A percentile compares a stretch with the other conserved stretches of the same genome.
Conservation (phyloP, 75 land plant species). For the Pinus albicaulis region DNA sequence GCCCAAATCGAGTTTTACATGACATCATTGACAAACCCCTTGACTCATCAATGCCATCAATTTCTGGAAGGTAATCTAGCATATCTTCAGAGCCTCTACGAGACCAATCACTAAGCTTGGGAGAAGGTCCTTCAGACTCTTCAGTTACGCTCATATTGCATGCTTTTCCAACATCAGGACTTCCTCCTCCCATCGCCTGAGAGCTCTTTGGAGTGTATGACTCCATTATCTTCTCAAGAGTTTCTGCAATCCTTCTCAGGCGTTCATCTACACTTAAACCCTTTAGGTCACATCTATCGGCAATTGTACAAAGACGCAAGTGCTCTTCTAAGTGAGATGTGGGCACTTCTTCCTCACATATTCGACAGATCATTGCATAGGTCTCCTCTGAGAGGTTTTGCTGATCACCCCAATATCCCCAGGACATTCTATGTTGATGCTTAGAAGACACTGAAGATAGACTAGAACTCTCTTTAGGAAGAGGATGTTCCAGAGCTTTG, state of each 20-base stretch:
- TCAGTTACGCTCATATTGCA: conserved; percentile 67
- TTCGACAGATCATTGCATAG: conserved; percentile 81
- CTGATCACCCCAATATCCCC: conserved; percentile 92
- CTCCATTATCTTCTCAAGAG: conserved; percentile 83
- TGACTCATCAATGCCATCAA: conserved; percentile 75
- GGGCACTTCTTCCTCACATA: conserved; percentile 98
- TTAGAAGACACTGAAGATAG: conserved; percentile 34
- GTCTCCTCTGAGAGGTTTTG: conserved; percentile 57
- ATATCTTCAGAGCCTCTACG: conserved; percentile 85
- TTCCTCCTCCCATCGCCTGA: conserved; percentile 44
- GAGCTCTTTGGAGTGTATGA: conserved; percentile 53
- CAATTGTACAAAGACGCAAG: conserved; percentile 84
- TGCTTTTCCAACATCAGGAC: conserved; percentile 79
- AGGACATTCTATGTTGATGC: conserved; percentile 65
- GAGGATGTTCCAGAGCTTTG: conserved; percentile 32
- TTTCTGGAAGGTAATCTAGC: conserved; percentile 83
- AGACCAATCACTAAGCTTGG: conserved; percentile 68
- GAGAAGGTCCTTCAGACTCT: conserved; percentile 56
- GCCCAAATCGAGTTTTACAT: conserved; percentile 94
- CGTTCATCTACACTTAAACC: conserved; percentile 89
- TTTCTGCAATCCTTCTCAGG: conserved; percentile 78
- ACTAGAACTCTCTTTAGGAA: conserved; percentile 27
- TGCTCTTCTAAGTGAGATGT: conserved; percentile 86
- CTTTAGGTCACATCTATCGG: conserved; percentile 95
- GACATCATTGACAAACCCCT: conserved; percentile 65